Evolutionary conservation across 1,139 yeast genomes (phyloP).

Genomic region (Pichia sp.): DNA sequence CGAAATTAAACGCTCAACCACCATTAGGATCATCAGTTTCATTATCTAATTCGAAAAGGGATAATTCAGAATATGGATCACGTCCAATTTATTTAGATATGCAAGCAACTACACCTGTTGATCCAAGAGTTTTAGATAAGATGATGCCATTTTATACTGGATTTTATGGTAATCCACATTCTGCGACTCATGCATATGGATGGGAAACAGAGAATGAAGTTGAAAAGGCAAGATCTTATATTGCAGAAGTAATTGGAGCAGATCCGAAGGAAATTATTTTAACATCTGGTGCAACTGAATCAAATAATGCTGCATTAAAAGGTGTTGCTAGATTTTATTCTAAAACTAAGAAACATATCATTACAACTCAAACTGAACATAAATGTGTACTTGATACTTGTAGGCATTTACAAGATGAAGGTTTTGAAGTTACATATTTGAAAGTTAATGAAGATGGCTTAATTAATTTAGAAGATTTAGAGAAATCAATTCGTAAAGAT

Average conservation of each 20-base stretch:
- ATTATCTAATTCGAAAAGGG: slow-evolving; percentile 40
- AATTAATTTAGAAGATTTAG: slow-evolving; percentile 67
- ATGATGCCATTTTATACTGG: slow-evolving; percentile 94
- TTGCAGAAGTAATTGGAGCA: slow-evolving; percentile 81
- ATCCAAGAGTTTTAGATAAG: slow-evolving; percentile 90
- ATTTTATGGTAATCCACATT: slow-evolving; percentile 93
- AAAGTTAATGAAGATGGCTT: slow-evolving; percentile 81
- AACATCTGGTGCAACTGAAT: slow-evolving; percentile 97
- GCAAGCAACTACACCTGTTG: slow-evolving; percentile 98
- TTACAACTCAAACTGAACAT: slow-evolving; percentile 95
- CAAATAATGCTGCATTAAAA: slow-evolving; percentile 88
- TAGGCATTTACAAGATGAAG: slow-evolving; percentile 91
- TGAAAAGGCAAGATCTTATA: slow-evolving; percentile 73
- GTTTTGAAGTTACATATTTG: slow-evolving; percentile 89
- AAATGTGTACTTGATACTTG: slow-evolving; percentile 96
- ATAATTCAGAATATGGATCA: slow-evolving; percentile 42
- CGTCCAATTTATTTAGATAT: slow-evolving; percentile 91
- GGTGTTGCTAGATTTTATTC: slow-evolving; percentile 93
- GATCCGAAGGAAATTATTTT: slow-evolving; percentile 95
- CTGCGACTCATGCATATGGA: slow-evolving; percentile 96
- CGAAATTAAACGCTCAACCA: slow-evolving; percentile 10
- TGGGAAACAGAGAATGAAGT: slow-evolving; percentile 97
- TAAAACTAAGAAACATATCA: slow-evolving; percentile 85
- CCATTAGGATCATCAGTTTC: slow-evolving; percentile 38
- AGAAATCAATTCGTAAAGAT: slow-evolving; percentile 80